phyloP scores from a whole-genome alignment of 805 yeast genomes.

The Candida cerambycidarum region DNA sequence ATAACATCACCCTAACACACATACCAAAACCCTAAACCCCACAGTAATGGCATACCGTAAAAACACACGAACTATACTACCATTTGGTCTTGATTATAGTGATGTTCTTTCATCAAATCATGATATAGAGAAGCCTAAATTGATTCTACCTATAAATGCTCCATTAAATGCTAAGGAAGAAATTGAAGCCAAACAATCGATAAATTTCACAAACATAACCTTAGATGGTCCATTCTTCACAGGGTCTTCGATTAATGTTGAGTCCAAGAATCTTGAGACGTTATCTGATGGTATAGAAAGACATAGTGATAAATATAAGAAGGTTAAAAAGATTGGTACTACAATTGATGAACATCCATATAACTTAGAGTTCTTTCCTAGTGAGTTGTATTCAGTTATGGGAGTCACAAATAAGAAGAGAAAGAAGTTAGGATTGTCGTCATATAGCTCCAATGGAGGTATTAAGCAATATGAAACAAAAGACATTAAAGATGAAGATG shows the following conservation, averaged over 20 bases:
- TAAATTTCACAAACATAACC: constrained; percentile 53
- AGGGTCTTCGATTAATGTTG: constrained; percentile 45
- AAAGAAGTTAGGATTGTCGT: constrained; percentile 44
- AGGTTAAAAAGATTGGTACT: constrained; percentile 66
- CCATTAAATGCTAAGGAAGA: constrained; percentile 52
- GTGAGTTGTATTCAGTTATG: constrained; percentile 72
- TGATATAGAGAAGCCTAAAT: constrained; percentile 42
- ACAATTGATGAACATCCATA: constrained; percentile 80
- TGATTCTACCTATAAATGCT: constrained; percentile 65
- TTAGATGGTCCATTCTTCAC: constrained; percentile 68
- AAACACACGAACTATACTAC: constrained; percentile 42
- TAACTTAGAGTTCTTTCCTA: constrained; percentile 68
- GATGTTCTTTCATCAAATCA: constrained; percentile 47
- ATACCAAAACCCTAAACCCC: neutral
- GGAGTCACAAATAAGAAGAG: constrained; percentile 54
- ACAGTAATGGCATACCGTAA: constrained; percentile 5
- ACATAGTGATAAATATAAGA: constrained; percentile 77
- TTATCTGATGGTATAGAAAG: constrained; percentile 69
- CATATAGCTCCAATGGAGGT: constrained; percentile 40
- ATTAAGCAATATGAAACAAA: constrained; percentile 32
- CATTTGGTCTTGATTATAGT: constrained; percentile 71
- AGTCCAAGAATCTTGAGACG: constrained; percentile 11
- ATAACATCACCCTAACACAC: neutral
- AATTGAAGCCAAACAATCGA: constrained; percentile 51
- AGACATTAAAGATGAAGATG: constrained; percentile 28